Percentiles rank a stretch among this genome's conserved stretches.
phyloP scores from a whole-genome alignment of 768 basidiomycete species.

The Xerocomellus chrysenteron region DNA sequence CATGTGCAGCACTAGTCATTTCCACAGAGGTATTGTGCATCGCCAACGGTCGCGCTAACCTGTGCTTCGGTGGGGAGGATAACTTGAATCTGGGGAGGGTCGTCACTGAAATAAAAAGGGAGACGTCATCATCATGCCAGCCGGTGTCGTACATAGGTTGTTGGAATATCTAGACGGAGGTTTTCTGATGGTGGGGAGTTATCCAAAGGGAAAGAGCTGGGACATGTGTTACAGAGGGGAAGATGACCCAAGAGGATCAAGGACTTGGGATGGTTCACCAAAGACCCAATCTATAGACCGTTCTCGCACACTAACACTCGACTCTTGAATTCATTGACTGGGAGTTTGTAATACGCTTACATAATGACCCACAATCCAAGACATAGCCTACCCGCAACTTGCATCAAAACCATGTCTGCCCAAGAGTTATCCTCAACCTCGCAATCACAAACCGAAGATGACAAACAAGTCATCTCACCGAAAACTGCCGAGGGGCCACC shows the following conservation, averaged over 20 bases:
- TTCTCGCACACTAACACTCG: conserved; percentile 10
- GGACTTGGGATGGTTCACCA: conserved; percentile 36
- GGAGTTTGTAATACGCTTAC: background rate
- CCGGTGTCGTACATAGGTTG: conserved; percentile 40
- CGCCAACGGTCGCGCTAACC: conserved; percentile 30
- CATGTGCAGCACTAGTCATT: conserved; percentile 42
- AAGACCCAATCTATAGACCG: conserved; percentile 43
- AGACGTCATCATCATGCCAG: conserved; percentile 42
- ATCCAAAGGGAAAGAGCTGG: conserved; percentile 37
- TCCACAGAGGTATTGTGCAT: conserved; percentile 42
- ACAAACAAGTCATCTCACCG: background rate
- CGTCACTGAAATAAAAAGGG: conserved; percentile 33
- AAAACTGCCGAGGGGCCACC: conserved; percentile 29
- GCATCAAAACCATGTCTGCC: conserved; percentile 11
- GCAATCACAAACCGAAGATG: background rate
- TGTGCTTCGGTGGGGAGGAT: conserved; percentile 42
- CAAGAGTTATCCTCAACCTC: conserved; percentile 3
- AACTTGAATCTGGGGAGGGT: conserved; percentile 36
- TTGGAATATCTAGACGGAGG: conserved; percentile 27
- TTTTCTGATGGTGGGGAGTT: conserved; percentile 44
- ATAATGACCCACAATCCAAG: conserved; percentile 4
- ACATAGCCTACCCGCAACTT: background rate
- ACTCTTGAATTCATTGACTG: too few relatives aligned
- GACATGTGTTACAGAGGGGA: conserved; percentile 25
- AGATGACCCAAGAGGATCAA: conserved; percentile 16